Percentiles rank a stretch among this genome's conserved stretches.
These are phyloP conservation scores for Dothidotthia symphoricarpi DNA, from an alignment of 2,329 filamentous ascomycete species.

Conservation along the genomic window DNA sequence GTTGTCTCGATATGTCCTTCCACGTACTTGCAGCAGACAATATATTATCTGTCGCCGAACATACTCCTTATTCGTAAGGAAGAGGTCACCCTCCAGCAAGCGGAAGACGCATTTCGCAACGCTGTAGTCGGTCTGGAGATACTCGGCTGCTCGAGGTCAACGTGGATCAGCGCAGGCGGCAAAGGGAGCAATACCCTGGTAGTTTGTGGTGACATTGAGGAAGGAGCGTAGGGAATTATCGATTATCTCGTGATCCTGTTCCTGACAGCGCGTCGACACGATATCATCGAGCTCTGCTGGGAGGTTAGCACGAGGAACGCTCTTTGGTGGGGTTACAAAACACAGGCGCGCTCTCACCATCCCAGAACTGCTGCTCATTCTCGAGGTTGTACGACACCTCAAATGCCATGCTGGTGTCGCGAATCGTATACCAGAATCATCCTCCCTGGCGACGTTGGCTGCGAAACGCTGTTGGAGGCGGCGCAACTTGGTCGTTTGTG, in stretches of 20 bases:
- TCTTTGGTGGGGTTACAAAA: constrained; percentile 26
- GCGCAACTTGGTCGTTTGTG: constrained; percentile 23
- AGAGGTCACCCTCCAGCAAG: constrained; percentile 74
- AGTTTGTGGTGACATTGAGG: constrained; percentile 72
- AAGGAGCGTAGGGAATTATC: constrained; percentile 85
- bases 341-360: constrained; percentile 57
- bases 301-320: constrained; percentile 17
- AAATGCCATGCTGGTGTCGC: constrained; percentile 58
- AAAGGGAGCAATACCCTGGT: constrained; percentile 56
- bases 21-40: constrained; percentile 68
- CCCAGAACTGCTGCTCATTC: constrained; percentile 85
- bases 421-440: constrained; percentile 38
- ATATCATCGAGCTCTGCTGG: constrained; percentile 64
- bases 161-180: constrained; percentile 2
- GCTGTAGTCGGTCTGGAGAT: constrained; percentile 73
- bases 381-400: constrained; percentile 69
- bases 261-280: constrained; percentile 56
- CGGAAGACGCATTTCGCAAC: constrained; percentile 76
- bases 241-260: constrained; percentile 60
- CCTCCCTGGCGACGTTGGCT: constrained; percentile 28
- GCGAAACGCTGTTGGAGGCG: constrained; percentile 14
- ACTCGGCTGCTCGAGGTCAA: constrained; percentile 56
- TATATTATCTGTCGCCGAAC: constrained; percentile 91
- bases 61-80: constrained; percentile 73
- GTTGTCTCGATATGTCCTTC: neutral